These are phyloP conservation scores for Xanthoceras sorbifolium DNA, from an alignment of 345 rosid species.

Conservation along the genomic window DNA sequence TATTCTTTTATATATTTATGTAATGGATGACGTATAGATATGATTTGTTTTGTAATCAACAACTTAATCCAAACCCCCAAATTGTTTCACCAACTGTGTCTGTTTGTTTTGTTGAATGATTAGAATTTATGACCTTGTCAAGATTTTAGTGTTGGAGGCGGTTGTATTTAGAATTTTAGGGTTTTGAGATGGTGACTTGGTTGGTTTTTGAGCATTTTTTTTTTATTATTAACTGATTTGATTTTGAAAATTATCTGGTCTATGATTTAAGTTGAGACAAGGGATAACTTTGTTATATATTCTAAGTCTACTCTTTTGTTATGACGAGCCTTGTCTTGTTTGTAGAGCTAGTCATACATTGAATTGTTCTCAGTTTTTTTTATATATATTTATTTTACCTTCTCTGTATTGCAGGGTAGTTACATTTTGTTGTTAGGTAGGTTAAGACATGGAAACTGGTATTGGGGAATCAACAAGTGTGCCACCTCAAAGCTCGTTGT, in stretches of 20 bases:
- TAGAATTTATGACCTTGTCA: neutral
- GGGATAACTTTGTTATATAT: neutral
- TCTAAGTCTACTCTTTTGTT: neutral
- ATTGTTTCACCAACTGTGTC: neutral
- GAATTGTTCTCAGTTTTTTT: neutral
- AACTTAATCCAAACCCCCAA: neutral
- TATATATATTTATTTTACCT: neutral
- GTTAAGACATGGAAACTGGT: slow-evolving; percentile 48
- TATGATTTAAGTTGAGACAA: neutral
- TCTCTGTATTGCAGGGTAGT: neutral
- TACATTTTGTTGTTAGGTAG: slow-evolving; percentile 8
- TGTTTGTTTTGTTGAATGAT: neutral
- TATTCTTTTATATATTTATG: neutral
- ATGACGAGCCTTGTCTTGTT: too few species aligned
- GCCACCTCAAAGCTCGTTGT: slow-evolving; percentile 36
- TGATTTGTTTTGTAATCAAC: neutral
- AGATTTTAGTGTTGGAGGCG: neutral
- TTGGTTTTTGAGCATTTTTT: neutral
- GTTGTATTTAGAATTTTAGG: neutral
- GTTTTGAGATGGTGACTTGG: neutral
- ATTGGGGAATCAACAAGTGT: slow-evolving; percentile 53
- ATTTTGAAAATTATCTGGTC: neutral
- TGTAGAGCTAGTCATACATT: too few species aligned
- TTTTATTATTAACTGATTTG: too few species aligned
- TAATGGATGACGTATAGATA: neutral